Conservation (phyloP, 2,329 filamentous ascomycete species). For the Ophiostoma ips region DNA sequence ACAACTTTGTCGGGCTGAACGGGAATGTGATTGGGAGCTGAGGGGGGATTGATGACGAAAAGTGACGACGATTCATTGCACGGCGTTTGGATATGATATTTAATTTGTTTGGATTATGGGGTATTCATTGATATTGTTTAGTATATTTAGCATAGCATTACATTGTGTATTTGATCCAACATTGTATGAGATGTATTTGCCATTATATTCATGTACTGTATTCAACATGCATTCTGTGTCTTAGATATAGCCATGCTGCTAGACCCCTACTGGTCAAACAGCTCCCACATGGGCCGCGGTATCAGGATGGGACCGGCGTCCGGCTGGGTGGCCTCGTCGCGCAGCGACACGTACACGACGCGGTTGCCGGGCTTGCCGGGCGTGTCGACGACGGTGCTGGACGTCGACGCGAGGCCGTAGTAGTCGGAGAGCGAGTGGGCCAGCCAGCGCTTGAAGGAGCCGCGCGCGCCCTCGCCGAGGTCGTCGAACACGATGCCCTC, state of each 20-base stretch:
- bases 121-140: too few relatives aligned
- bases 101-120: too few relatives aligned
- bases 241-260: too few relatives aligned
- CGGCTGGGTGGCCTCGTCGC: constrained; percentile 42
- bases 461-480: constrained; percentile 57
- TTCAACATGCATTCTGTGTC: too few relatives aligned
- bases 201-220: too few relatives aligned
- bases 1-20: constrained; percentile 31
- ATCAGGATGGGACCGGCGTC: constrained; percentile 22
- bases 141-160: too few relatives aligned
- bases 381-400: constrained; percentile 57
- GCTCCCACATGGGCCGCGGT: constrained; percentile 50
- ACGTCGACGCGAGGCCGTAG: constrained; percentile 77
- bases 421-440: constrained; percentile 87
- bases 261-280: constrained; percentile 19
- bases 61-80: neutral
- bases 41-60: neutral
- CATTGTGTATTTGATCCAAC: too few relatives aligned
- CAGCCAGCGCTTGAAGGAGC: constrained; percentile 85
- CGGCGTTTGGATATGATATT: too few relatives aligned
- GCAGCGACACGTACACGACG: constrained; percentile 56
- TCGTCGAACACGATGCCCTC: constrained; percentile 67
- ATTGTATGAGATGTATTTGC: too few relatives aligned
- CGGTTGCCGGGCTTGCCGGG: constrained; percentile 50
- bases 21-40: constrained; percentile 7